Evolutionary conservation across 2,329 filamentous ascomycete species (phyloP).

Genomic region (Zymoseptoria tritici): DNA sequence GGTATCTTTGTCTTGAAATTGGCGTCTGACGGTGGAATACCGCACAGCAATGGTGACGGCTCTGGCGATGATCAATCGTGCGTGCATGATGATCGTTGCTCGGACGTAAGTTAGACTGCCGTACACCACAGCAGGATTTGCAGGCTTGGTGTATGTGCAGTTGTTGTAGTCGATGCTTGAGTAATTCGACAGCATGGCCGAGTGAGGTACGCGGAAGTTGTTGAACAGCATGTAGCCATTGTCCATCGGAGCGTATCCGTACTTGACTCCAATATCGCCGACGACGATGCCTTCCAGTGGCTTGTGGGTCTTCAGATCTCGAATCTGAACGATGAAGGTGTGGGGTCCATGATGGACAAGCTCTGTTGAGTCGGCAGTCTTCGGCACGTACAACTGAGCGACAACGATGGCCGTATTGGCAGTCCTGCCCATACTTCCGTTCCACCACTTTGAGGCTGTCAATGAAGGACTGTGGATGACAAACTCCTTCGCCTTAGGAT

Average conservation of each 20-base stretch:
- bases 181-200: constrained; percentile 44
- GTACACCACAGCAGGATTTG: constrained; percentile 44
- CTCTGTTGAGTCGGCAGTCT: constrained; percentile 22
- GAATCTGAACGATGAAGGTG: constrained; percentile 47
- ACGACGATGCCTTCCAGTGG: constrained; percentile 43
- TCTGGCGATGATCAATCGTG: constrained; percentile 44
- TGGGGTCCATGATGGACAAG: constrained; percentile 45
- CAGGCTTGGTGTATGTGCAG: constrained; percentile 39
- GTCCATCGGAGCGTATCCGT: constrained; percentile 46
- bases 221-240: constrained; percentile 50
- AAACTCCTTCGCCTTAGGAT: constrained; percentile 40
- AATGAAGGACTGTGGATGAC: constrained; percentile 46
- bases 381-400: constrained; percentile 43
- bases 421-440: constrained; percentile 46
- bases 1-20: constrained; percentile 45
- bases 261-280: constrained; percentile 51
- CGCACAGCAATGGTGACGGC: constrained; percentile 48
- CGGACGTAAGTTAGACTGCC: constrained; percentile 45
- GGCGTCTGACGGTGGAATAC: constrained; percentile 43
- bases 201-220: constrained; percentile 40
- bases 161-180: constrained; percentile 41
- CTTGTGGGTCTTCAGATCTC: constrained; percentile 42
- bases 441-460: constrained; percentile 51
- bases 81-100: constrained; percentile 43
- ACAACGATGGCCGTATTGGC: constrained; percentile 51